Base-by-base conservation (phyloP, 2,329 filamentous ascomycete species). In the Xylariaceae sp. region DNA sequence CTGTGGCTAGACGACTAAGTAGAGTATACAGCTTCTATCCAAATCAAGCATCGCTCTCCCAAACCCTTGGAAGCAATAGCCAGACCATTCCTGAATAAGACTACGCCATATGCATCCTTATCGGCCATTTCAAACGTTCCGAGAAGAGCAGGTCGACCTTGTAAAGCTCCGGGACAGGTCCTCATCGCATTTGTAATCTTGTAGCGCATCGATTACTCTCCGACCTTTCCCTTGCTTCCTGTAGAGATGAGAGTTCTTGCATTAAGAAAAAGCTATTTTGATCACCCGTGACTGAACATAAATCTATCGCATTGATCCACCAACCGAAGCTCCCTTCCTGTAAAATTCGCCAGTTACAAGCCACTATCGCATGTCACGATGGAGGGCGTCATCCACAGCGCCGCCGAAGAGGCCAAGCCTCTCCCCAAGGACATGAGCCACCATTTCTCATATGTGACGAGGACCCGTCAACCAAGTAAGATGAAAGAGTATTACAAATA, bases 401-500 rank as follows among this genome's bases (percentile, higher is more conserved):
- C 37, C 18, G 49, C 48, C 50, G 55, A 47, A 1, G 38, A 38
- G 48, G 56, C 55, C 36, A 64, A 60, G 56, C 65, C 63, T 19
- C 49, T 55, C 43, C 88, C 90, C 4, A 68, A 81, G 51, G 85
- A 95, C 62, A 72, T 95, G 46, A 85, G 81, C 52, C 87, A 95
- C 61, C 84, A 90, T 60, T 84, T 83, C 53, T 90, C 87, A 1
- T 71, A 79, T 43, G 73, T 80, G 34, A 85, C 88, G 36, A 82
- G 75, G 56, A 74, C 77, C 35, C 76, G 88, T 8, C 53, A 69
- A 6, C 69, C 77, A 6, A 93, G 82, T 57, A 70, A 70, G 33
- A 76, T 95, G 62, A 95, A 95, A 70, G 59, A 74, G 29, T 88
- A 90, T 63, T 95, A 95, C 72, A 89, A 88, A 64, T 95, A 87